Base-by-base conservation (phyloP, 2,329 filamentous ascomycete species). In the Cryoendolithus antarcticus region DNA sequence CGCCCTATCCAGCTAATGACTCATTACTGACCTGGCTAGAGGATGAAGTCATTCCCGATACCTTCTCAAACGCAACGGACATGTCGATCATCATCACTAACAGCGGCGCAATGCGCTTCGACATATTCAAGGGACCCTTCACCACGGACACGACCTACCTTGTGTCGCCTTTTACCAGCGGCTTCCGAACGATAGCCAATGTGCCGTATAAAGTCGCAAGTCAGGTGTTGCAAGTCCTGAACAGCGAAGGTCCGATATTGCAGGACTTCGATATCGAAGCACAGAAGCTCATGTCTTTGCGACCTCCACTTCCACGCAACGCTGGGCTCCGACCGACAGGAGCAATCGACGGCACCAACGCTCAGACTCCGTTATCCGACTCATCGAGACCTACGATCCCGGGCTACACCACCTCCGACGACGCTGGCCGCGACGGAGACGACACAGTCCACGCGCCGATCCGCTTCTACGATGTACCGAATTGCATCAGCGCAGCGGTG, bases 101-200 rank as follows among this genome's bases (percentile, higher is more conserved):
- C 61, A 94, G 85, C 0, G 91, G 91, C 19, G 84, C 83, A 3
- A 77, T 98, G 48, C 82, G 91, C 33, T 98, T 96, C 60, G 91
- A 98, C 59, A 83, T 98, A 44, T 93, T 95, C 69, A 77, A 89
- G 58, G 91, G 91, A 0, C 69, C 80, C 0, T 96, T 96, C 55
- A 96, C 91, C 0, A 76, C 77, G 30, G 91, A 98, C 57, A 81
- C 80, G 3, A 85, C 82, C 0, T 96, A 77, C 56, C 80, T 89
- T 30, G 72, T 96, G 21, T 93, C 83, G 7, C 91, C 91, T 0
- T 98, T 98, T 58, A 77, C 75, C 2, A 93, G 81, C 59, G 75
- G 73, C 1, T 82, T 95, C 59, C 69, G 72, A 19, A 86, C 78
- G 49, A 69, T 95, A 37, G 78, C 80, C 38, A 77, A 93, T 50